These are phyloP conservation scores for Fragilariopsis cylindrus DNA, from an alignment of 108 stramenopile species.

Conservation along the genomic window DNA sequence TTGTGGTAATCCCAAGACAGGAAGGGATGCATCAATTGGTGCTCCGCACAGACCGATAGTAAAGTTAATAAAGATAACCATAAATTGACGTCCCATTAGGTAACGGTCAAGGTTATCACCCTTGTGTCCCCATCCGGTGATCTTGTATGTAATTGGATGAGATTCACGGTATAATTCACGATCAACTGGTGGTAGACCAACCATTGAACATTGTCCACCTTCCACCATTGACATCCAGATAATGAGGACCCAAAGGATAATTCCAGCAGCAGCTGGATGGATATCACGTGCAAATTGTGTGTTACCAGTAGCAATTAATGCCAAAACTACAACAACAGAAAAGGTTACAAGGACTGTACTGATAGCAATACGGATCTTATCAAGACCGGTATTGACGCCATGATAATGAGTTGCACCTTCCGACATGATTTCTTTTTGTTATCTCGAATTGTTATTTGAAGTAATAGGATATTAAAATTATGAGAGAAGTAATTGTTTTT, in stretches of 20 bases:
- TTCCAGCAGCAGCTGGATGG: constrained; percentile 53
- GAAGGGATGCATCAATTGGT: constrained; percentile 53
- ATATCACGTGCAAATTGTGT: constrained; percentile 57
- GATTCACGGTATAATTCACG: constrained; percentile 66
- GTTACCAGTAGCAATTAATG: constrained; percentile 57
- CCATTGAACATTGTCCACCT: constrained; percentile 75
- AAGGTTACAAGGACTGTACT: constrained; percentile 58
- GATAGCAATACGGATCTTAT: constrained; percentile 16
- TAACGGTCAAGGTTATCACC: constrained; percentile 87
- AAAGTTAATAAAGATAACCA: constrained; percentile 77
- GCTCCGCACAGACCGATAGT: constrained; percentile 68
- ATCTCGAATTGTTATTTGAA: no score
- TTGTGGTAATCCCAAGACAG: constrained; percentile 56
- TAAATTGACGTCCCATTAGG: constrained; percentile 86
- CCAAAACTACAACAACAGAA: constrained; percentile 61
- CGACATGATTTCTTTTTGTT: no score
- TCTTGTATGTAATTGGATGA: constrained; percentile 70
- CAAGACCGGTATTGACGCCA: constrained; percentile 7
- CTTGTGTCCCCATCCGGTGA: constrained; percentile 53
- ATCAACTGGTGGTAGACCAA: constrained; percentile 72
- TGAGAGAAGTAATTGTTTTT: no score
- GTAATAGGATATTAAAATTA: no score
- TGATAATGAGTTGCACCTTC: neutral
- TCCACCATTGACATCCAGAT: constrained; percentile 76
- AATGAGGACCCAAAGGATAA: constrained; percentile 51